These are phyloP conservation scores for Panicum virgatum DNA, from an alignment of 202 grass and related monocot genomes.

Conservation along the genomic window DNA sequence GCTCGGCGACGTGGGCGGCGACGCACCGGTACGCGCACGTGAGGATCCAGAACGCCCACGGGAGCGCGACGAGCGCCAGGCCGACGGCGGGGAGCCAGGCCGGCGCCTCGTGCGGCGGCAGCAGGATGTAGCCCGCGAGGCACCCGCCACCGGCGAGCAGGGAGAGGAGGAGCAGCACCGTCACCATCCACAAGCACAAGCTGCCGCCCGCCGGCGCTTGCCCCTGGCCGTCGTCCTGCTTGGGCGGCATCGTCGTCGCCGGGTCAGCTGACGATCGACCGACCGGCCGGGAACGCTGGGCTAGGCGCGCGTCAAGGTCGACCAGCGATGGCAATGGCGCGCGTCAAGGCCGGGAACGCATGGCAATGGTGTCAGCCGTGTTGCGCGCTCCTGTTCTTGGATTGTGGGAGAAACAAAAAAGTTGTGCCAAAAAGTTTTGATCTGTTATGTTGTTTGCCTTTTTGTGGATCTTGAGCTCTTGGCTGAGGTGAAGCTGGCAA, in stretches of 20 bases:
- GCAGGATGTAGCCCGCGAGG: conserved; percentile 53
- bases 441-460: conserved; percentile 32
- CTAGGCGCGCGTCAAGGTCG: background rate
- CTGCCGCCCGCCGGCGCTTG: background rate
- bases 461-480: conserved; percentile 41
- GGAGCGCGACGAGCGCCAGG: conserved; percentile 49
- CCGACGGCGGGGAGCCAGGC: conserved; percentile 52
- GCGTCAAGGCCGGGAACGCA: too few species aligned
- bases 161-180: conserved; percentile 46
- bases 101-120: conserved; percentile 44
- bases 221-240: conserved; percentile 27
- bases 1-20: background rate
- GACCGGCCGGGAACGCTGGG: background rate
- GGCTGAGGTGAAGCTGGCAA: conserved; percentile 8
- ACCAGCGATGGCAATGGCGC: background rate
- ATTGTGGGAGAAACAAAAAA: background rate
- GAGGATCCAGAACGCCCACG: conserved; percentile 69
- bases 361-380: conserved; percentile 6
- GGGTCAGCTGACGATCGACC: too few species aligned
- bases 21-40: conserved; percentile 51
- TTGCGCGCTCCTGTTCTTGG: conserved; percentile 17
- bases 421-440: conserved; percentile 45
- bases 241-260: conserved; percentile 25
- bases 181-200: conserved; percentile 47
- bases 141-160: conserved; percentile 58